Evolutionary conservation across 1,139 yeast species (phyloP), one percentile per base, ranked within the genome.

Genomic region (Torulaspora pretoriensis): DNA sequence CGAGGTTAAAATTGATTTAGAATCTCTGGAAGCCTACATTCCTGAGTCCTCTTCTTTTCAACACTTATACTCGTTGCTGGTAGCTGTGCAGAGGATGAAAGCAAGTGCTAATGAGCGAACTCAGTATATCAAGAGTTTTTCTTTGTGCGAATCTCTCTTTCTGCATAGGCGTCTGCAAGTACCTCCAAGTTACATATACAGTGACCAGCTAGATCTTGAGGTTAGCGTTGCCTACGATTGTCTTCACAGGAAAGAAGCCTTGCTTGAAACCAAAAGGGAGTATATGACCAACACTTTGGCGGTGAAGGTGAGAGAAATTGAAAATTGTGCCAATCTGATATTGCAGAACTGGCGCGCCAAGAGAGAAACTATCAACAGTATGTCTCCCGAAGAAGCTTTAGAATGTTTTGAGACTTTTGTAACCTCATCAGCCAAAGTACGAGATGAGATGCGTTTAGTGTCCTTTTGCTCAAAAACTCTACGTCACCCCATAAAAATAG

Each of bases 141-240:
- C 16, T 19, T 16, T 14, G 23, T 25, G 44, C 9, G 61, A 57
- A 22, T 50, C 34, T 16, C 29, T 48, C 7, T 32, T 60, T 14
- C 23, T 30, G 7, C 70, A 73, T 29, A 68, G 72, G 30, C 67
- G 83, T 35, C 74, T 68, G 54, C 70, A 70, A 32, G 74, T 79
- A 44, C 77, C 83, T 0, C 40, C 61, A 0, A 73, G 73, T 23
- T 84, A 92, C 87, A 52, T 81, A 1, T 77, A 69, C 57, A 69
- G 71, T 35, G 94, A 84, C 38, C 94, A 85, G 53, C 54, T 87
- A 2, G 81, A 78, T 23, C 72, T 69, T 46, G 78, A 77, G 43
- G 61, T 74, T 47, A 60, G 70, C 1, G 69, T 77, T 4, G 60
- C 85, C 8, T 52, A 59, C 1, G 72, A 77, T 16, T 63, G 81